Evolutionary conservation across 352 stramenopile genomes (phyloP).

Genomic region (Phytophthora meadii): DNA sequence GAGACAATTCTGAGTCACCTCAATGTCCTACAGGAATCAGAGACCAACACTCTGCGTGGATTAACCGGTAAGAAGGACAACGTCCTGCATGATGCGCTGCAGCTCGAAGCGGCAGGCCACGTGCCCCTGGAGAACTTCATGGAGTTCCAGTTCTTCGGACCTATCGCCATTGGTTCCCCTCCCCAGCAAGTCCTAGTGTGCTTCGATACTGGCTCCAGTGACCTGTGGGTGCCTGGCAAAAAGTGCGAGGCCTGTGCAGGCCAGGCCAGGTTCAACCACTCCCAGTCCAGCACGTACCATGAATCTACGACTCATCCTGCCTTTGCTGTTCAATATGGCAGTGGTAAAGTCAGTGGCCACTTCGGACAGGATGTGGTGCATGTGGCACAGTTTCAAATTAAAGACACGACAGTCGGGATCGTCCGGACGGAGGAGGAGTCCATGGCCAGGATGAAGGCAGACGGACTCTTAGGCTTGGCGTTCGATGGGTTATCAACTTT

Average conservation of each 20-base stretch:
- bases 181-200: slow-evolving; percentile 78
- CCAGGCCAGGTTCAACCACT: slow-evolving; percentile 55
- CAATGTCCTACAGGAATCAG: slow-evolving; percentile 20
- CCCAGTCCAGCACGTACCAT: slow-evolving; percentile 53
- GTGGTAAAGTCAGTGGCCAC: slow-evolving; percentile 68
- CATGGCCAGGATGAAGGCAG: slow-evolving; percentile 87
- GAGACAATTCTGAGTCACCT: slow-evolving; percentile 27
- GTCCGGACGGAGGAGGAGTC: slow-evolving; percentile 73
- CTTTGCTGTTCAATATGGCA: slow-evolving; percentile 82
- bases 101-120: slow-evolving; percentile 43
- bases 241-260: slow-evolving; percentile 68
- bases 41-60: slow-evolving; percentile 1
- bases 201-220: slow-evolving; percentile 85
- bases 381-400: slow-evolving; percentile 54
- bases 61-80: neutral
- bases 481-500: slow-evolving; percentile 94
- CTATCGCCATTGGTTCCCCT: slow-evolving; percentile 66
- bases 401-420: slow-evolving; percentile 62
- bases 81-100: slow-evolving; percentile 39
- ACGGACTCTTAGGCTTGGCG: slow-evolving; percentile 96
- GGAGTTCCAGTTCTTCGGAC: slow-evolving; percentile 87
- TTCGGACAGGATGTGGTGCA: slow-evolving; percentile 68
- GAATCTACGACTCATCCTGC: slow-evolving; percentile 38
- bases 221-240: slow-evolving; percentile 76
- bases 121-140: slow-evolving; percentile 83